These are phyloP conservation scores for Xylaria intraflava DNA, from an alignment of 495 filamentous ascomycete species.

Conservation along the genomic window DNA sequence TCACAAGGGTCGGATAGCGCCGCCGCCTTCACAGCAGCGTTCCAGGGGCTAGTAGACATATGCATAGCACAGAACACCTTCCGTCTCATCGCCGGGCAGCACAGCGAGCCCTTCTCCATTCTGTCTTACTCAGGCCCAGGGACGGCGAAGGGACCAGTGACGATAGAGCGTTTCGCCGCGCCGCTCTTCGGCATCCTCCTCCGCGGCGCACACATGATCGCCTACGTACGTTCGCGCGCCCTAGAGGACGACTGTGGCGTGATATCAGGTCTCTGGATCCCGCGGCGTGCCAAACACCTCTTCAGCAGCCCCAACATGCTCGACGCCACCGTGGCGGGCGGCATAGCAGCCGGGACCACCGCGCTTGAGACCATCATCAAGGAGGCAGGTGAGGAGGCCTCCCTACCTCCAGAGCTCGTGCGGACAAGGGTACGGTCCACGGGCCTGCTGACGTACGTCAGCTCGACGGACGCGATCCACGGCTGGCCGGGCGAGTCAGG, in stretches of 20 bases:
- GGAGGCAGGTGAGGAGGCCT: slow-evolving; percentile 52
- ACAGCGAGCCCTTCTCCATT: slow-evolving; percentile 44
- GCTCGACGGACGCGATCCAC: slow-evolving; percentile 24
- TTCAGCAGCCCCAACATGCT: slow-evolving; percentile 49
- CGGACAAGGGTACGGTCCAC: slow-evolving; percentile 24
- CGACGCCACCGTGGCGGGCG: slow-evolving; percentile 51
- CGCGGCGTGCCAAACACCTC: slow-evolving; percentile 36
- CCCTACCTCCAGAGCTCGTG: slow-evolving; percentile 30
- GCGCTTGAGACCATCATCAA: slow-evolving; percentile 46
- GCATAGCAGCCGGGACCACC: slow-evolving; percentile 34
- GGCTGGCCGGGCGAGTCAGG: slow-evolving; percentile 48
- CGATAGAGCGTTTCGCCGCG: slow-evolving; percentile 42
- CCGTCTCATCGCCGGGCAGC: slow-evolving; percentile 30
- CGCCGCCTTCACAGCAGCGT: slow-evolving; percentile 23
- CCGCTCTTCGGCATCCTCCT: slow-evolving; percentile 47
- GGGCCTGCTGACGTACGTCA: slow-evolving; percentile 38
- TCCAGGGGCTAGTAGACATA: slow-evolving; percentile 30
- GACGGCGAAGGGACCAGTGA: slow-evolving; percentile 9
- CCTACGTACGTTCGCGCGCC: slow-evolving; percentile 29
- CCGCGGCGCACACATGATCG: slow-evolving; percentile 44
- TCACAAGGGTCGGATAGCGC: slow-evolving; percentile 16
- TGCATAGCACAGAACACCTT: slow-evolving; percentile 35
- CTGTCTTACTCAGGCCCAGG: slow-evolving; percentile 14
- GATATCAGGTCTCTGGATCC: slow-evolving; percentile 45
- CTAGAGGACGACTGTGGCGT: slow-evolving; percentile 15